phyloP scores from a whole-genome alignment of 2,329 filamentous ascomycete species.

The Harringtonia lauricola region DNA sequence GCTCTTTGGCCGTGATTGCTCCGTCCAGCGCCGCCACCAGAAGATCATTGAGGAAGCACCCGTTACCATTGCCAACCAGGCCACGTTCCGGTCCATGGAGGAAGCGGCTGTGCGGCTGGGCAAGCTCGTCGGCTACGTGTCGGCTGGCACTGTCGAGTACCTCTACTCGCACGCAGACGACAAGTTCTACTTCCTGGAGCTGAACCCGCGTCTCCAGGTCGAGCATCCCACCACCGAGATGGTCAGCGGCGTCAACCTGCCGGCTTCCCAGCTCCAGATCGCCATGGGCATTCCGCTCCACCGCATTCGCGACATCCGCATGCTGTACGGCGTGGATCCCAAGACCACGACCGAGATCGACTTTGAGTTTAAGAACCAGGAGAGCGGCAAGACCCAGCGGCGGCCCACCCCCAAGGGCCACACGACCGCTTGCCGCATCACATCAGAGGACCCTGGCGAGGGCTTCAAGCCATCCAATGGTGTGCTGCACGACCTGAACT shows the following conservation, averaged over 20 bases:
- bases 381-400: slow-evolving; percentile 74
- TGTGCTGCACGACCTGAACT: slow-evolving; percentile 98
- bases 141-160: slow-evolving; percentile 96
- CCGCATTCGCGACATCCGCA: slow-evolving; percentile 88
- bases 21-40: slow-evolving; percentile 94
- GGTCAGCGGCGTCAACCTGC: slow-evolving; percentile 95
- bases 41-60: slow-evolving; percentile 99
- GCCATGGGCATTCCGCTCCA: slow-evolving; percentile 97
- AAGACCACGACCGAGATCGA: slow-evolving; percentile 81
- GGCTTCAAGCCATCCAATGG: slow-evolving; percentile 99
- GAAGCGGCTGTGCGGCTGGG: slow-evolving; percentile 90
- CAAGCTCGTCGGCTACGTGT: slow-evolving; percentile 93
- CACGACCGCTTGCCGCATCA: slow-evolving; percentile 97
- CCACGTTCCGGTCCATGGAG: slow-evolving; percentile 94
- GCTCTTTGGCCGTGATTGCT: slow-evolving; percentile 96
- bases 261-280: slow-evolving; percentile 94
- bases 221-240: slow-evolving; percentile 99
- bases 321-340: slow-evolving; percentile 92
- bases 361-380: slow-evolving; percentile 86
- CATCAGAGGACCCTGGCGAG: slow-evolving; percentile 95
- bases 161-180: slow-evolving; percentile 96
- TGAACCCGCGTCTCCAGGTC: slow-evolving; percentile 98
- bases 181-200: slow-evolving; percentile 98
- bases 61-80: slow-evolving; percentile 83
- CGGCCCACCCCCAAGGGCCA: slow-evolving; percentile 90